These are phyloP conservation scores for Sporothrix brunneoviolacea DNA, from an alignment of 2,329 filamentous ascomycete species.

Conservation along the genomic window DNA sequence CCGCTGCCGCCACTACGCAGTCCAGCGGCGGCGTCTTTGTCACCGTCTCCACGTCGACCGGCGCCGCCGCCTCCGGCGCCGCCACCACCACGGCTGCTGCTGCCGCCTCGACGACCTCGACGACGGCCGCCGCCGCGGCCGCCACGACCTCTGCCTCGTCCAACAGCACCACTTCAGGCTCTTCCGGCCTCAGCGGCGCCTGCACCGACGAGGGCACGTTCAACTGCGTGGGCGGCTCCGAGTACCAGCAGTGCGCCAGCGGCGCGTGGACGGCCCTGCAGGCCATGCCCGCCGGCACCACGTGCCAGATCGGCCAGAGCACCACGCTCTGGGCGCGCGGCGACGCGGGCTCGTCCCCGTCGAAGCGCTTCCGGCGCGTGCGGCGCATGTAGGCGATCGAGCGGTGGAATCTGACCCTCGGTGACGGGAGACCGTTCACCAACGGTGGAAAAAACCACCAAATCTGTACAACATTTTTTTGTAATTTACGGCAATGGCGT, in stretches of 20 bases:
- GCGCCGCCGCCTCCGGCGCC: no score
- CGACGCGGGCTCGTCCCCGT: no score
- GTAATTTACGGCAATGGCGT: no score
- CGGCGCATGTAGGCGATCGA: constrained; percentile 6
- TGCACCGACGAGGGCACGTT: constrained; percentile 43
- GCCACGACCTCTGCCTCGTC: neutral
- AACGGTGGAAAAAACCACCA: no score
- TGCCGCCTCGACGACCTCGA: neutral
- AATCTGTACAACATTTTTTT: no score
- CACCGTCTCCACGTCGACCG: constrained; percentile 25
- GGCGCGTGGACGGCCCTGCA: constrained; percentile 39
- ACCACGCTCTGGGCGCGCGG: constrained; percentile 20
- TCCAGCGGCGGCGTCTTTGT: constrained; percentile 32
- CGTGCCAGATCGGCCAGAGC: constrained; percentile 34
- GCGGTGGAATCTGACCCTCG: no score
- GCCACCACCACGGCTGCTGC: constrained; percentile 1
- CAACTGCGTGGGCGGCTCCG: constrained; percentile 40
- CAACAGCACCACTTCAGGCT: constrained; percentile 26
- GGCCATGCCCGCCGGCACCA: constrained; percentile 39
- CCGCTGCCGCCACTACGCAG: neutral
- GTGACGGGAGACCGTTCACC: no score
- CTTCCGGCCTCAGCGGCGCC: constrained; percentile 26
- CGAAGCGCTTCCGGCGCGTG: constrained; percentile 7
- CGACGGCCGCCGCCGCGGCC: neutral
- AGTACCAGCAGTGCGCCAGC: constrained; percentile 47